Percentiles rank a stretch among this genome's conserved stretches.
These are phyloP conservation scores for Pilaira anomala DNA, from an alignment of 192 early-diverging fungal genomes.

Conservation along the genomic window DNA sequence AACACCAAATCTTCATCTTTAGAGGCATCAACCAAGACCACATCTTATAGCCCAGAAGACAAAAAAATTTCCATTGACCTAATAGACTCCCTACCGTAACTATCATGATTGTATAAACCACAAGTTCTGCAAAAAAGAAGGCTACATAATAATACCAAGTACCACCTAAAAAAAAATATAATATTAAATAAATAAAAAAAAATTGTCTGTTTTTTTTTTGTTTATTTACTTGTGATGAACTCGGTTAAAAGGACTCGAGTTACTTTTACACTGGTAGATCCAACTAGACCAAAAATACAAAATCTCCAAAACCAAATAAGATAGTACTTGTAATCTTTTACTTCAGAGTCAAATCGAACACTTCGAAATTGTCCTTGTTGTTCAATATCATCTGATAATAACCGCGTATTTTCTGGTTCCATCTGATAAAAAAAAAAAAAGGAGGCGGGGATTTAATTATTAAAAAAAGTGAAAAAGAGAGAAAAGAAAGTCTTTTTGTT, in stretches of 20 bases:
- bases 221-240: neutral
- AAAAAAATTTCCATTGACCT: conserved; percentile 16
- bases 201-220: neutral
- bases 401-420: neutral
- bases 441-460: neutral
- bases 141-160: conserved; percentile 14
- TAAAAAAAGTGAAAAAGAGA: neutral
- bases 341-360: neutral
- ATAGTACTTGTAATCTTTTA: neutral
- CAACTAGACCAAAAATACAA: conserved; percentile 1
- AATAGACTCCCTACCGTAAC: conserved; percentile 6
- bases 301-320: conserved; percentile 14
- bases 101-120: conserved; percentile 13
- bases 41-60: neutral
- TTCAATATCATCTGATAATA: neutral
- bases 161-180: no score
- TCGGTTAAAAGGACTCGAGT: conserved; percentile 14
- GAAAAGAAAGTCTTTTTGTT: neutral
- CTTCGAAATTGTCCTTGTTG: neutral
- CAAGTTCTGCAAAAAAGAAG: conserved; percentile 11
- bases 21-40: conserved; percentile 2
- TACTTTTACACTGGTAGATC: conserved; percentile 11
- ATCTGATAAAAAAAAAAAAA: neutral
- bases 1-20: neutral
- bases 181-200: neutral